phyloP scores from a whole-genome alignment of 1,139 yeast species.

The Taphrina flavorubra region DNA sequence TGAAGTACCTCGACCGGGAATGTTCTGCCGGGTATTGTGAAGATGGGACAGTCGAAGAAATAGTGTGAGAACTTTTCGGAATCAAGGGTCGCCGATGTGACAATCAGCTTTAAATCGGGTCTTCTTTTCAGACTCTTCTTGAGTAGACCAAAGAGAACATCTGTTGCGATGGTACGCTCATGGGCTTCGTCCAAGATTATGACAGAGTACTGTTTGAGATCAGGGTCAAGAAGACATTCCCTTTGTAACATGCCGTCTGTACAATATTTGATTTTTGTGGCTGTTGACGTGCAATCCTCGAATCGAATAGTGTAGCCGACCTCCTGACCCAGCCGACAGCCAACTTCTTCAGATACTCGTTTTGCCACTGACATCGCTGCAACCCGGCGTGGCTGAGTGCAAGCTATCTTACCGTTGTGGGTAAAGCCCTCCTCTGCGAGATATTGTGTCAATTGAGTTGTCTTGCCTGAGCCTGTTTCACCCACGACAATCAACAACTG shows the following conservation, averaged over 20 bases:
- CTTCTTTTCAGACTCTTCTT: slow-evolving; percentile 65
- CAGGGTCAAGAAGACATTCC: slow-evolving; percentile 72
- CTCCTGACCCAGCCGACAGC: slow-evolving; percentile 68
- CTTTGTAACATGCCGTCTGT: slow-evolving; percentile 89
- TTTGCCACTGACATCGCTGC: slow-evolving; percentile 96
- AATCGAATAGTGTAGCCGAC: slow-evolving; percentile 91
- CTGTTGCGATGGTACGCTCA: slow-evolving; percentile 87
- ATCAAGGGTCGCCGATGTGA: slow-evolving; percentile 94
- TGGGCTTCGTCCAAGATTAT: slow-evolving; percentile 97
- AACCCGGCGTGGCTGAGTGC: slow-evolving; percentile 95
- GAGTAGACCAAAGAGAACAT: slow-evolving; percentile 78
- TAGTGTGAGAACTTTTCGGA: slow-evolving; percentile 78
- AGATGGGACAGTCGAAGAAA: slow-evolving; percentile 86
- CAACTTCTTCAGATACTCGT: slow-evolving; percentile 86
- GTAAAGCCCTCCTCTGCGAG: slow-evolving; percentile 78
- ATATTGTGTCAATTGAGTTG: slow-evolving; percentile 89
- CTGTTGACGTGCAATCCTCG: slow-evolving; percentile 70
- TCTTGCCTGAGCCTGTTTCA: slow-evolving; percentile 97
- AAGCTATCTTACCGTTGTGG: slow-evolving; percentile 67
- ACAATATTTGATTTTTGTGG: slow-evolving; percentile 70
- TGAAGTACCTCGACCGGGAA: slow-evolving; percentile 83
- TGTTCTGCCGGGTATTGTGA: slow-evolving; percentile 87
- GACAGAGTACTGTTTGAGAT: slow-evolving; percentile 74
- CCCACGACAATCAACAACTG: slow-evolving; percentile 73
- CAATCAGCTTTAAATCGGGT: slow-evolving; percentile 76